phyloP scores from a whole-genome alignment of 2,329 filamentous ascomycete genomes.

The Epichloe uncinata region DNA sequence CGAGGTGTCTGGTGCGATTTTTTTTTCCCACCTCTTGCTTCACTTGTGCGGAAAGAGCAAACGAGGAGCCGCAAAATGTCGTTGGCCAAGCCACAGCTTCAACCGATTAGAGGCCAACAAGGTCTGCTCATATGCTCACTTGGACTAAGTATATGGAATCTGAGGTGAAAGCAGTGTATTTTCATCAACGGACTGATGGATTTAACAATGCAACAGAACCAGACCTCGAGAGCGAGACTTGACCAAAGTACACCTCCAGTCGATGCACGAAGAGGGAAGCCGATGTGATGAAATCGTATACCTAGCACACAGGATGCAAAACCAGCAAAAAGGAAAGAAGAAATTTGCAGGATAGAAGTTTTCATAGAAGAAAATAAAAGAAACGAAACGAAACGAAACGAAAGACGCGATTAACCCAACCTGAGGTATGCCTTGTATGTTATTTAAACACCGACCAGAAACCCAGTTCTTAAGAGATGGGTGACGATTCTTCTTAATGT shows the following conservation, averaged over 20 bases:
- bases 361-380: not conserved
- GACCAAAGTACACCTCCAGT: not conserved
- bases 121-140: constrained; percentile 1
- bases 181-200: not conserved
- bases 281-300: not conserved
- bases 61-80: not conserved
- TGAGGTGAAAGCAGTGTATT: not conserved
- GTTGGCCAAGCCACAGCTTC: not conserved
- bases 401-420: not conserved
- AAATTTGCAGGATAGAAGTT: not conserved
- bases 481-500: not conserved
- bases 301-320: not conserved
- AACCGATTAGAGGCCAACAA: not conserved
- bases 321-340: not conserved
- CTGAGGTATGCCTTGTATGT: not conserved
- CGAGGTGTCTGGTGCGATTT: not conserved
- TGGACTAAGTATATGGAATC: not conserved
- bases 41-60: constrained; percentile 7
- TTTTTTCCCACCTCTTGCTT: not conserved
- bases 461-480: not conserved
- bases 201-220: not conserved
- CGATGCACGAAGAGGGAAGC: not conserved
- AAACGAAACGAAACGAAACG: not conserved
- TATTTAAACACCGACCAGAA: not conserved
- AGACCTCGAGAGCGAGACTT: not conserved